Base-by-base conservation (phyloP, 1,284 basidiomycete species). In the Rhodotorula sp. region DNA sequence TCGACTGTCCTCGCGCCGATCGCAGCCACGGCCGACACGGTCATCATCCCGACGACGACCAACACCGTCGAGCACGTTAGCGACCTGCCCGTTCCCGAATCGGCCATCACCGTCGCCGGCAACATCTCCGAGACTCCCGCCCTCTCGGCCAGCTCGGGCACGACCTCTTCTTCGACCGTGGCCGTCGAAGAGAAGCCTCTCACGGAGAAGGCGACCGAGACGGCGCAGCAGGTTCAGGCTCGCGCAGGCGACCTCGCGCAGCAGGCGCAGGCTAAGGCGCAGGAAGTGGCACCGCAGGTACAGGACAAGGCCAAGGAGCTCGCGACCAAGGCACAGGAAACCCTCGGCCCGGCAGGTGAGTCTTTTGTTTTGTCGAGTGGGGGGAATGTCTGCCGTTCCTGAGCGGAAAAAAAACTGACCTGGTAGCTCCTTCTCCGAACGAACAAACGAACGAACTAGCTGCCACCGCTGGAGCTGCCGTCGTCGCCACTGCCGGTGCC, bases 81-180 rank as follows among this genome's bases (percentile, higher is more conserved):
- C 7, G 51, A n/a, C 15, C 65, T 71, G 22, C 69, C 69, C 55
- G 69, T 71, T 1, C 69, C 69, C 56, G 54, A 57, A 30, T 71
- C 69, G 24, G 30, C 44, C 26, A 22, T 45, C 24, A 71, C 69
- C 56, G 63, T 68, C 60, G 53, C 44, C 6, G 69, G 69, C 26
- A 42, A 62, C 37, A 60, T 71, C 57, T 67, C 69, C 14, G 42
- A 53, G 5, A 22, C 48, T 42, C 58, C 59, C 6, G 62, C 69
- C 48, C 59, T 54, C 20, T 14, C 65, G 2, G 22, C 59, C 54
- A 20, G 54, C 20, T 45, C 66, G 48, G 54, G 56, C 60, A 42
- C 46, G 15, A 24, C 22, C n/a, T 17, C 20, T 12, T 5, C 61
- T 1, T 10, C 62, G 0, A 12, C 60, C 15, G 33, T 26, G 14